phyloP scores from a whole-genome alignment of 179 eudicot species.

The Spergularia azorica region DNA sequence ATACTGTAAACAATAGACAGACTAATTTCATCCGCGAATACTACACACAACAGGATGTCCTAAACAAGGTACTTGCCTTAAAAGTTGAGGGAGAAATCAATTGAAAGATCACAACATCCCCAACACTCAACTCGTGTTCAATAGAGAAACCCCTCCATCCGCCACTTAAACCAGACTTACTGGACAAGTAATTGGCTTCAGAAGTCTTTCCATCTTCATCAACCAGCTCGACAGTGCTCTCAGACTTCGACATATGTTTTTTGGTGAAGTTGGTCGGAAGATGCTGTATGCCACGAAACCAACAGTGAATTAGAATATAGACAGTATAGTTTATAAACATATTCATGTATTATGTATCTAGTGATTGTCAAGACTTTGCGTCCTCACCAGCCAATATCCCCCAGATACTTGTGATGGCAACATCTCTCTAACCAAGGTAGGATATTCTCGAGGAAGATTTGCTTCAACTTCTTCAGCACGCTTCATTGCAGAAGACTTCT shows the following conservation, averaged over 20 bases:
- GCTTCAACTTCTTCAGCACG: slow-evolving; percentile 49
- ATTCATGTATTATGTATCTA: not conserved
- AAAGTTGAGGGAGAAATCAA: slow-evolving; percentile 52
- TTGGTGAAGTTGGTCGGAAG: slow-evolving; percentile 42
- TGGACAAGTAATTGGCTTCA: slow-evolving; percentile 48
- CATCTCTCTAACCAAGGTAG: slow-evolving; percentile 50
- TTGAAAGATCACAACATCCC: slow-evolving; percentile 67
- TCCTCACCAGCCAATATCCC: slow-evolving; percentile 63
- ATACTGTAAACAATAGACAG: too few relatives aligned
- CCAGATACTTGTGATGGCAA: slow-evolving; percentile 50
- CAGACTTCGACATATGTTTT: slow-evolving; percentile 46
- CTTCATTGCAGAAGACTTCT: slow-evolving; percentile 27
- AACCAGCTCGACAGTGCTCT: slow-evolving; percentile 39
- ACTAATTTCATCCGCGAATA: too few relatives aligned
- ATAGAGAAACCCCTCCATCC: slow-evolving; percentile 85
- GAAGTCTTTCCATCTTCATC: slow-evolving; percentile 56
- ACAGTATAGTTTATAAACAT: not conserved
- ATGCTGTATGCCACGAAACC: slow-evolving; percentile 34
- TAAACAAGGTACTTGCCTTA: slow-evolving; percentile 44
- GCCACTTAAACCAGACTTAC: slow-evolving; percentile 66
- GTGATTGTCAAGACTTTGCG: not conserved
- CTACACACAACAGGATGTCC: not conserved
- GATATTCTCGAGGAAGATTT: slow-evolving; percentile 33
- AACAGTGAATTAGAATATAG: not conserved
- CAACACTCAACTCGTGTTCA: slow-evolving; percentile 54